phyloP scores from a whole-genome alignment of 169 alveolate species.

The Cryptosporidium muris region DNA sequence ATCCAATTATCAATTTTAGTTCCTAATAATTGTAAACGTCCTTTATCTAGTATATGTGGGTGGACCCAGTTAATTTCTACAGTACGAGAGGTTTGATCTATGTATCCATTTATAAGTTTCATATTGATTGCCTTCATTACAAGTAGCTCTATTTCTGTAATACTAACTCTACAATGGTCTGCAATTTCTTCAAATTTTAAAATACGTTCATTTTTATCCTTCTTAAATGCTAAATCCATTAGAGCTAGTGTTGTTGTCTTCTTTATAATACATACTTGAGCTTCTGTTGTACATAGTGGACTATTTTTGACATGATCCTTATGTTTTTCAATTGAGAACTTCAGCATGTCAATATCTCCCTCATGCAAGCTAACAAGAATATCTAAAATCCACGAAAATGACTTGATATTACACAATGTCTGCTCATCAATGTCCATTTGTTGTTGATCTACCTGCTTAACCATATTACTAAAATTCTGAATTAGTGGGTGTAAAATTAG shows the following conservation, averaged over 20 bases:
- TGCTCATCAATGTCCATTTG: not conserved
- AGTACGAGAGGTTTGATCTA: slow-evolving; percentile 80
- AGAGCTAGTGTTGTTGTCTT: slow-evolving; percentile 61
- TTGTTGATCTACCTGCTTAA: slow-evolving; percentile 3
- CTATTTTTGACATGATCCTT: slow-evolving; percentile 20
- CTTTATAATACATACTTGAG: slow-evolving; percentile 24
- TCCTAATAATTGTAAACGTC: slow-evolving; percentile 74
- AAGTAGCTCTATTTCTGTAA: slow-evolving; percentile 79
- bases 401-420: not conserved
- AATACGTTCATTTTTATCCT: slow-evolving; percentile 36
- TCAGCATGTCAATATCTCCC: slow-evolving; percentile 32
- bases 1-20: slow-evolving; percentile 80
- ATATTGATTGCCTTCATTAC: slow-evolving; percentile 85
- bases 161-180: slow-evolving; percentile 38
- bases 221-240: slow-evolving; percentile 56
- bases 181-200: slow-evolving; percentile 50
- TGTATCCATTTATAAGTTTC: slow-evolving; percentile 79
- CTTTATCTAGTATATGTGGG: slow-evolving; percentile 79
- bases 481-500: slow-evolving; percentile 57
- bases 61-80: slow-evolving; percentile 81
- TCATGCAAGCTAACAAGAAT: slow-evolving; percentile 56
- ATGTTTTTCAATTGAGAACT: slow-evolving; percentile 17
- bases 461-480: slow-evolving; percentile 52
- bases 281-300: slow-evolving; percentile 32
- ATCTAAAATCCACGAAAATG: slow-evolving; percentile 45